Conservation (phyloP, 257 asterid species). For the Solanum neorickii region DNA sequence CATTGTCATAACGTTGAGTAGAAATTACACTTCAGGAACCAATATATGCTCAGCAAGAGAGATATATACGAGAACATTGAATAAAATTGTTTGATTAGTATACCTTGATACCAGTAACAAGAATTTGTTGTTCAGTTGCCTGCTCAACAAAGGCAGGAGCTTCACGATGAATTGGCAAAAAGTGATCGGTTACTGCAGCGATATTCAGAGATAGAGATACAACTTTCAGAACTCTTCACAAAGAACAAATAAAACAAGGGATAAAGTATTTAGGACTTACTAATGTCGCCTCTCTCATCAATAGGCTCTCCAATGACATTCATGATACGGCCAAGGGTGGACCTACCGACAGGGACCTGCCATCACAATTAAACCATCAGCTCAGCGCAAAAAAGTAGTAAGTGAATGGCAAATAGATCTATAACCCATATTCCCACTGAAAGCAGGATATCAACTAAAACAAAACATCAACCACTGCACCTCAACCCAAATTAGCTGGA, state of each 20-base stretch:
- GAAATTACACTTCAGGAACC: neutral
- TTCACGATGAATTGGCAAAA: constrained; percentile 87
- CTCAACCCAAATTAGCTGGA: neutral
- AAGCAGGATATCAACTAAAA: neutral
- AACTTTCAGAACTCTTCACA: neutral
- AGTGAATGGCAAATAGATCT: neutral
- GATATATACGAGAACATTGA: neutral
- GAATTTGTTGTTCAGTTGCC: constrained; percentile 93
- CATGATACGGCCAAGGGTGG: constrained; percentile 94
- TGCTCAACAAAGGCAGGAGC: constrained; percentile 96
- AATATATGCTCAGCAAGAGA: neutral
- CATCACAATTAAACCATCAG: neutral
- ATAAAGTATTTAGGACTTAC: constrained; percentile 29
- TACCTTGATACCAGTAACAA: constrained; percentile 98
- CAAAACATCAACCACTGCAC: neutral
- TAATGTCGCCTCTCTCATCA: constrained; percentile 70
- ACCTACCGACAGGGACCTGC: constrained; percentile 96
- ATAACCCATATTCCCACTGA: neutral
- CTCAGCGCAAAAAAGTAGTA: neutral
- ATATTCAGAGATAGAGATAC: neutral
- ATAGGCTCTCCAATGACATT: constrained; percentile 96
- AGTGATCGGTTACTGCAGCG: constrained; percentile 74
- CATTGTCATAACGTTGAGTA: neutral
- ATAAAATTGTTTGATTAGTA: neutral
- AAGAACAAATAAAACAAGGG: neutral